A percentile compares a stretch with the other conserved stretches of the same genome.
phyloP scores from a whole-genome alignment of 192 early-diverging fungal genomes.

The Backusella westeae region DNA sequence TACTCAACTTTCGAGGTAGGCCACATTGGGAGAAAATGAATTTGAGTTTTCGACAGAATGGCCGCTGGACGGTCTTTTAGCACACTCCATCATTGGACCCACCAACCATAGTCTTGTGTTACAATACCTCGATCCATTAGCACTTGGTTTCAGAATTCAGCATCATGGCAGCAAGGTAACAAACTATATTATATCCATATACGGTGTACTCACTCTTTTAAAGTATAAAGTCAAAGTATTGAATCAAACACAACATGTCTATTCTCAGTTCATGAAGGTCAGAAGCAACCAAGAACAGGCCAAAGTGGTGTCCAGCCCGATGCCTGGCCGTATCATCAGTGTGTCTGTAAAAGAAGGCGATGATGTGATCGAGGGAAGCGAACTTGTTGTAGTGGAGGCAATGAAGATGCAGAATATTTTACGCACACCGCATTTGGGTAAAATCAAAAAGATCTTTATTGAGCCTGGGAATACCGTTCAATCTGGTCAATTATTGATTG shows the following conservation, averaged over 20 bases:
- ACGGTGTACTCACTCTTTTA: background rate
- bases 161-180: slow-evolving; percentile 70
- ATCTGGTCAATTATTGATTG: slow-evolving; percentile 75
- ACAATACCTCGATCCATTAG: slow-evolving; percentile 72
- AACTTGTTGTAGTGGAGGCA: slow-evolving; percentile 88
- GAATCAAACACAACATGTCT: slow-evolving; percentile 57
- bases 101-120: slow-evolving; percentile 48
- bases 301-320: slow-evolving; percentile 77
- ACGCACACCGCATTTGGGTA: slow-evolving; percentile 72
- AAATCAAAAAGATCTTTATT: slow-evolving; percentile 75
- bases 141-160: slow-evolving; percentile 79
- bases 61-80: slow-evolving; percentile 73
- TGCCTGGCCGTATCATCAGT: slow-evolving; percentile 89
- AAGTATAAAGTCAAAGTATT: slow-evolving; percentile 71
- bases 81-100: slow-evolving; percentile 44
- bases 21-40: slow-evolving; percentile 26
- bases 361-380: slow-evolving; percentile 70
- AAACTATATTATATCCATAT: background rate
- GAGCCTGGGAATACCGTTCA: slow-evolving; percentile 70
- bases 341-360: slow-evolving; percentile 82
- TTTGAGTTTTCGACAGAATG: slow-evolving; percentile 54
- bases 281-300: slow-evolving; percentile 72
- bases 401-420: slow-evolving; percentile 99
- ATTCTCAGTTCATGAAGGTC: slow-evolving; percentile 71
- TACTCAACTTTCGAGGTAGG: slow-evolving; percentile 19